Conservation (phyloP, 345 rosid genomes). For the Melastoma malabathricum region DNA sequence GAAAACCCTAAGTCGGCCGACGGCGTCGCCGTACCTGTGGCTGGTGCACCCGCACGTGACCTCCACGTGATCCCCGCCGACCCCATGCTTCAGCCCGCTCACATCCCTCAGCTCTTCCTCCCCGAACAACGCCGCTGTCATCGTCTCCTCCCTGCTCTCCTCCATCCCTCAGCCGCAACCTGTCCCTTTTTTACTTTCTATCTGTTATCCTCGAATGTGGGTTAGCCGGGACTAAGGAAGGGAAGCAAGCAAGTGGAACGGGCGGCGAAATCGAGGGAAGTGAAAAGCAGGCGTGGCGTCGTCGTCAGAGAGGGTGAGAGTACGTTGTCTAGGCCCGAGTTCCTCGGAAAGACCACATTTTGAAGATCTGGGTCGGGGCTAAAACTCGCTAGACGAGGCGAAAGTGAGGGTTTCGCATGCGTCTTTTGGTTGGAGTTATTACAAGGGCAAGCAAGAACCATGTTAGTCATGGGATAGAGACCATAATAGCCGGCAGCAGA, state of each 20-base stretch:
- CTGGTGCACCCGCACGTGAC: conserved; percentile 99
- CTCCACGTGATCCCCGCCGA: conserved; percentile 58
- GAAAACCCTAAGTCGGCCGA: conserved; percentile 98
- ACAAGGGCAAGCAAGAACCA: no score
- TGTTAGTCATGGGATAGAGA: no score
- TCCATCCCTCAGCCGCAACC: conserved; percentile 42
- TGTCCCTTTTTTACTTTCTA: conserved; percentile 3
- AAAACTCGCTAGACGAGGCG: no score
- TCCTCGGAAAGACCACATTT: no score
- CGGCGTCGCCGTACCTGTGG: conserved; percentile 97
- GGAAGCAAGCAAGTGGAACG: conserved; percentile 11
- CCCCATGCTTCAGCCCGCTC: conserved; percentile 59
- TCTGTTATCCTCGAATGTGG: neutral
- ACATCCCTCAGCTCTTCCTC: conserved; percentile 84
- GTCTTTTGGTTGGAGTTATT: no score
- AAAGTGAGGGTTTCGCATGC: no score
- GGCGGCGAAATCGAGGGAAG: conserved; percentile 7
- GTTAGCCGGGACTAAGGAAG: neutral
- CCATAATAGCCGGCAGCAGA: conserved; percentile 4
- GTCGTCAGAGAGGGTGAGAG: no score
- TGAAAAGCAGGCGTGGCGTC: no score
- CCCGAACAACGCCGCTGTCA: conserved; percentile 43
- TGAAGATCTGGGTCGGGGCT: no score
- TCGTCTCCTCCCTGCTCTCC: conserved; percentile 34
- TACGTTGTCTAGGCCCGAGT: no score